These are phyloP conservation scores for Beauveria varroae DNA, from an alignment of 2,329 filamentous ascomycete genomes.

Conservation along the genomic window DNA sequence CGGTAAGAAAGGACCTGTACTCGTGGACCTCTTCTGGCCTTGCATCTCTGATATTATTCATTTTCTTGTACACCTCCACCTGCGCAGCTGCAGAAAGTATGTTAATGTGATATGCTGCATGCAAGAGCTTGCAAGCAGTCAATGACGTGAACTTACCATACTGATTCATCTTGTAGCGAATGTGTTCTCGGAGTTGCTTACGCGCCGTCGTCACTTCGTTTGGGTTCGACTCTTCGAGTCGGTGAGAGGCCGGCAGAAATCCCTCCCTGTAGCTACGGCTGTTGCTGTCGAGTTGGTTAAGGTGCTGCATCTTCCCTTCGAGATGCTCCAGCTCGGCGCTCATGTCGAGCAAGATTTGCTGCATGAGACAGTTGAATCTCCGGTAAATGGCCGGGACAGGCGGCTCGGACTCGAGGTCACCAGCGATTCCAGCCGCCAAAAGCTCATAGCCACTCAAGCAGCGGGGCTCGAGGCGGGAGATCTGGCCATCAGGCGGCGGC, in stretches of 20 bases:
- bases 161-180: constrained; percentile 58
- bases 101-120: constrained; percentile 6
- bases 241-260: constrained; percentile 51
- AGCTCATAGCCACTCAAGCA: constrained; percentile 54
- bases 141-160: constrained; percentile 47
- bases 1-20: constrained; percentile 47
- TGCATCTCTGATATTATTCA: not conserved
- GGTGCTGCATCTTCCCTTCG: constrained; percentile 64
- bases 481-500: not conserved
- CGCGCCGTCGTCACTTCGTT: constrained; percentile 53
- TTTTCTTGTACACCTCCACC: not conserved
- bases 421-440: constrained; percentile 46
- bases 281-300: constrained; percentile 56
- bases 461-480: constrained; percentile 27
- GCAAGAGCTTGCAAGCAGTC: not conserved
- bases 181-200: constrained; percentile 52
- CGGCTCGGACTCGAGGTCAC: constrained; percentile 15
- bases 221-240: constrained; percentile 46
- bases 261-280: constrained; percentile 33
- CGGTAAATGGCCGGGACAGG: constrained; percentile 62
- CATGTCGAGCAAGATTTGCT: constrained; percentile 71
- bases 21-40: constrained; percentile 24
- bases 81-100: constrained; percentile 41
- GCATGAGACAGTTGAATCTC: constrained; percentile 73
- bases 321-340: constrained; percentile 80